Conservation (phyloP, 805 yeast species). For the Metschnikowia arizonensis region DNA sequence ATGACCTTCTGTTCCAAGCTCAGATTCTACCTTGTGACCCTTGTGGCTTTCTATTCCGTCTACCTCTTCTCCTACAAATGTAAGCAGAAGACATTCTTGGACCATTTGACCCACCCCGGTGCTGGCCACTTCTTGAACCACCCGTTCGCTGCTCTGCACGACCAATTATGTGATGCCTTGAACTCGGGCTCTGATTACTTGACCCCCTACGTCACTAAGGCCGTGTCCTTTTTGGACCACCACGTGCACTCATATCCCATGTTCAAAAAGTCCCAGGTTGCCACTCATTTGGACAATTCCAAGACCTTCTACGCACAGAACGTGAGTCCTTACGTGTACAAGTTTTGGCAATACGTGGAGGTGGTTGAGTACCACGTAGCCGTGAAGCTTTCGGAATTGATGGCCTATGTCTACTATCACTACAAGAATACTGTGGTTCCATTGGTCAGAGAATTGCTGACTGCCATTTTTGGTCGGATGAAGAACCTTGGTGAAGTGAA, state of each 20-base stretch:
- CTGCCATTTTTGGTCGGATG: slow-evolving; percentile 15
- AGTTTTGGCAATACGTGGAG: slow-evolving; percentile 34
- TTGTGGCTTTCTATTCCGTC: slow-evolving; percentile 30
- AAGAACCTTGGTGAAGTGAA: slow-evolving; percentile 20
- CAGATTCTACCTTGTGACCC: slow-evolving; percentile 22
- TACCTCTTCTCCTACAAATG: slow-evolving; percentile 42
- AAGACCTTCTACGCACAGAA: slow-evolving; percentile 22
- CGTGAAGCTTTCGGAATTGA: slow-evolving; percentile 23
- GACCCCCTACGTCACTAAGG: slow-evolving; percentile 29
- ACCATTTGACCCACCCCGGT: slow-evolving; percentile 18
- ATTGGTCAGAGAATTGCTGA: slow-evolving; percentile 13
- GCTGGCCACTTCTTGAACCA: slow-evolving; percentile 31
- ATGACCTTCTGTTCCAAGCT: slow-evolving; percentile 18
- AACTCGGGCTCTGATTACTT: slow-evolving; percentile 25
- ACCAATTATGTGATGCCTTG: slow-evolving; percentile 32
- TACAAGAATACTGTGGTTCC: slow-evolving; percentile 23
- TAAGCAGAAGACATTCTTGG: slow-evolving; percentile 28
- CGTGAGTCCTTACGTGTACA: slow-evolving; percentile 30
- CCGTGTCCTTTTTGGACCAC: slow-evolving; percentile 29
- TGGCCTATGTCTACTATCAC: slow-evolving; percentile 13
- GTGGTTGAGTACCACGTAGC: slow-evolving; percentile 30
- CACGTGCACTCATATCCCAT: slow-evolving; percentile 36
- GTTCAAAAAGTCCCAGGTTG: slow-evolving; percentile 31
- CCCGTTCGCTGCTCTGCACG: slow-evolving; percentile 37
- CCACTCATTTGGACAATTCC: slow-evolving; percentile 23